Evolutionary conservation across 345 rosid species (phyloP).

Genomic region (Schrenkiella parvula): DNA sequence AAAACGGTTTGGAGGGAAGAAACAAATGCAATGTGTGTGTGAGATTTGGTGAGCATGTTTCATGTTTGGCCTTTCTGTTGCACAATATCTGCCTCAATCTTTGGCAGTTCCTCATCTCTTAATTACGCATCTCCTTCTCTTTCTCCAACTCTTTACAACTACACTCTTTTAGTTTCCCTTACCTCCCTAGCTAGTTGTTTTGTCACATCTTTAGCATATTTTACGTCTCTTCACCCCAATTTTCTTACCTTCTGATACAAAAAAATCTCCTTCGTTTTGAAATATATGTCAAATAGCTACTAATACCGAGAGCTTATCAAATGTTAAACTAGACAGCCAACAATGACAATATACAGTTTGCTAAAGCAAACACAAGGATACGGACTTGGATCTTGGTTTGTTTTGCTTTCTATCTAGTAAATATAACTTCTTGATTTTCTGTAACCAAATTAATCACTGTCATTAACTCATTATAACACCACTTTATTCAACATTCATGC

Average conservation of each 20-base stretch:
- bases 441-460: background rate
- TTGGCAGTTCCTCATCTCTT: constrained; percentile 25
- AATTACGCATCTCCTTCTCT: constrained; percentile 10
- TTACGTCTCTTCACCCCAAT: constrained; percentile 1
- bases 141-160: background rate
- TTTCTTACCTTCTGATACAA: background rate
- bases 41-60: constrained; percentile 28
- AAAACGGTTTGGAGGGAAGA: constrained; percentile 29
- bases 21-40: constrained; percentile 34
- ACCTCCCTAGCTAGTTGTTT: background rate
- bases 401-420: background rate
- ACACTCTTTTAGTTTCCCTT: background rate
- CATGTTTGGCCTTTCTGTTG: constrained; percentile 35
- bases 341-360: constrained; percentile 13
- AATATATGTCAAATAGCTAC: background rate
- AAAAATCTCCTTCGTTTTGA: background rate
- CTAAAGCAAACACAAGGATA: constrained; percentile 1
- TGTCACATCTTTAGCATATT: background rate
- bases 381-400: background rate
- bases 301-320: background rate
- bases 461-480: background rate
- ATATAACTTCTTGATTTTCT: background rate
- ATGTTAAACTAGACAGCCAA: background rate
- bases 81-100: constrained; percentile 43
- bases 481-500: constrained; percentile 2